Base-by-base conservation (phyloP, 139 green algal species). In the Tetradesmus lagerheimii region DNA sequence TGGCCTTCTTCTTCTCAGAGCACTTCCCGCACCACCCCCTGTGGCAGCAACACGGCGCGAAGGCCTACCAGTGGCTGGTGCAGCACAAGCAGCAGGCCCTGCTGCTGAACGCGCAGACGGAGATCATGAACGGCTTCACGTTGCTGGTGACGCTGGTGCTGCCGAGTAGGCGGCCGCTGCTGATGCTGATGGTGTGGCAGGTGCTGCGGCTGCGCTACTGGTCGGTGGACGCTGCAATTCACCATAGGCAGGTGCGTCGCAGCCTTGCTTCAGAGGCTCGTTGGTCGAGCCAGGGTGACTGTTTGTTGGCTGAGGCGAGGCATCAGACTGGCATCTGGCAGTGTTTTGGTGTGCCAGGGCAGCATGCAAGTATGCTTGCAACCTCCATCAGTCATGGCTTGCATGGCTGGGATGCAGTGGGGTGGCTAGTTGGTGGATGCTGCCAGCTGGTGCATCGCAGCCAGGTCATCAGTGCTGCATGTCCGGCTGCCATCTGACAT, bases 121-220 rank as follows among this genome's bases (percentile, higher is more conserved):
- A 89, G 16, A 83, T 89, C 31, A 37, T 74, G 64, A 50, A 75
- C 11, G 85, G 66, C 1, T 89, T 89, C 43, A 39, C 38, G 18
- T 14, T 74, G 66, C n/a, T 89, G n/a, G n/a, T 57, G 14, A 20
- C 16, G 29, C 39, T 89, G 85, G 5, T 83, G 35, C 25, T 50
- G 5, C 85, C 85, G 1, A 31, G 31, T 1, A 41, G 85, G 34
- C 15, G 15, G 27, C 83, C 39, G 15, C 57, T 88, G 83, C 39
- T 88, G 62, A 47, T 41, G 37, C 3, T 88, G 64, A 41, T 77
- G 38, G 39, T 64, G 37, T 88, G 83, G 83, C 83, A 88, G 29
- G 62, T 88, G 15, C 64, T 88, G 64, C 83, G 83, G 12, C 16
- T 88, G 83, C 62, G 83, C 37, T 88, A 80, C 64, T 88, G 83